Percentiles rank a stretch among this genome's conserved stretches.
Conservation (phyloP, 495 filamentous ascomycete species). For the Margaritispora aquatica region DNA sequence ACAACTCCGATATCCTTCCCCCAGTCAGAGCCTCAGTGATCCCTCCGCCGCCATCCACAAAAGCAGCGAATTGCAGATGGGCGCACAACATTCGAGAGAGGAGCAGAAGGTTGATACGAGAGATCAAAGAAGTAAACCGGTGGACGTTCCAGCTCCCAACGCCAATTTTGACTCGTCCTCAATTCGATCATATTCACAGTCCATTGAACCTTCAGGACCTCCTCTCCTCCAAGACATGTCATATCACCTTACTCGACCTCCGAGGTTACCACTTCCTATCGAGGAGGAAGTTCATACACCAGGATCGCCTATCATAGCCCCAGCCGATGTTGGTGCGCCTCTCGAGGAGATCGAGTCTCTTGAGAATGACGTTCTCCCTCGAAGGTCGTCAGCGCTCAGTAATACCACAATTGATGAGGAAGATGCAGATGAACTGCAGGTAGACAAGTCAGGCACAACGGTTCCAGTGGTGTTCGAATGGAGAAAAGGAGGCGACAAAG, state of each 20-base stretch:
- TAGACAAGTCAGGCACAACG: conserved; percentile 54
- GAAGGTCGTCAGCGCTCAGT: conserved; percentile 58
- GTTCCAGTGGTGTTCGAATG: conserved; percentile 83
- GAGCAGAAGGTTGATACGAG: conserved; percentile 12
- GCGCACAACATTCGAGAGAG: conserved; percentile 14
- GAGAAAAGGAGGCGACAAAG: conserved; percentile 65
- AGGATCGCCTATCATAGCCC: conserved; percentile 74
- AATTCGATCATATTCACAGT: conserved; percentile 20
- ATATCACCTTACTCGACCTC: conserved; percentile 65
- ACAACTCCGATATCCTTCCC: conserved; percentile 18
- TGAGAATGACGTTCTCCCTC: conserved; percentile 40
- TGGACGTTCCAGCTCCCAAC: conserved; percentile 40
- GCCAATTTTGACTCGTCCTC: conserved; percentile 20
- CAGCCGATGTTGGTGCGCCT: conserved; percentile 53
- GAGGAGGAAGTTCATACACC: conserved; percentile 81
- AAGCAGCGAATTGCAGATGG: conserved; percentile 19
- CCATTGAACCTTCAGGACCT: conserved; percentile 31
- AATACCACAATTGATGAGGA: conserved; percentile 73
- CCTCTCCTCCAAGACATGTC: conserved; percentile 42
- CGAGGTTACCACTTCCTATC: conserved; percentile 84
- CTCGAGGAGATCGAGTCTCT: conserved; percentile 41
- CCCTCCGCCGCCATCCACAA: conserved; percentile 21
- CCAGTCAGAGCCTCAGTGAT: conserved; percentile 17
- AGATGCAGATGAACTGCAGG: conserved; percentile 62
- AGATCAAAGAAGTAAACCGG: conserved; percentile 39